Evolutionary conservation across 108 stramenopile species (phyloP).

Genomic region (Fragilariopsis cylindrus): DNA sequence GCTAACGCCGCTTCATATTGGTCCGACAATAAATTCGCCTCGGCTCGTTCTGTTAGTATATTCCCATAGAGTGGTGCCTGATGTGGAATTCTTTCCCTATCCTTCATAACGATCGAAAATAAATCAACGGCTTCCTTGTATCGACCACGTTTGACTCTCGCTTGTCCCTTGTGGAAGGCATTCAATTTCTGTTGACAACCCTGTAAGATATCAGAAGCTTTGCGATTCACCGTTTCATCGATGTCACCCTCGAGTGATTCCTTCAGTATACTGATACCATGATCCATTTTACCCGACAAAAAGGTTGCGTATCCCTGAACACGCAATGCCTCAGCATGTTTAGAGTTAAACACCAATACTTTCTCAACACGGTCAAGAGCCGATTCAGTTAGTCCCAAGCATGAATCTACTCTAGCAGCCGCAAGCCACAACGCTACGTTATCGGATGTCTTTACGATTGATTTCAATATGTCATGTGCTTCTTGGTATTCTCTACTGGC

Average conservation of each 20-base stretch:
- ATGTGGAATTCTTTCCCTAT: conserved; percentile 24
- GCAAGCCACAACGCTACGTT: conserved; percentile 44
- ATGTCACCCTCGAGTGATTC: conserved; percentile 39
- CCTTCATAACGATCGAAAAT: conserved; percentile 43
- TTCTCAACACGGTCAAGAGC: conserved; percentile 45
- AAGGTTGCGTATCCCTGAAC: conserved; percentile 43
- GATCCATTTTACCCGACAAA: conserved; percentile 50
- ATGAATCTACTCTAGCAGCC: conserved; percentile 42
- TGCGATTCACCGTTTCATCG: conserved; percentile 25
- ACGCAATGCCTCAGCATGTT: conserved; percentile 40
- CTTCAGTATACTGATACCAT: conserved; percentile 38
- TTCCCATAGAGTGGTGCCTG: conserved; percentile 39
- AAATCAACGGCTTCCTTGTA: conserved; percentile 46
- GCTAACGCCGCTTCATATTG: conserved; percentile 40
- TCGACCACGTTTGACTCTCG: conserved; percentile 39
- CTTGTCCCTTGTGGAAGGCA: conserved; percentile 43
- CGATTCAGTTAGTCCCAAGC: conserved; percentile 39
- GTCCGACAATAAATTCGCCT: conserved; percentile 38
- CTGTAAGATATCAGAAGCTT: conserved; percentile 23
- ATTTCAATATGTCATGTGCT: conserved; percentile 31
- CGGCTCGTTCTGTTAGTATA: conserved; percentile 48
- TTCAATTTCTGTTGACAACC: conserved; percentile 32
- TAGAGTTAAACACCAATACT: conserved; percentile 44
- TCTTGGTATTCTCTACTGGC: conserved; percentile 35
- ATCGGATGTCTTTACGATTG: conserved; percentile 37